Conservation (phyloP, 2,329 filamentous ascomycete genomes). For the Xylaria arbuscula region DNA sequence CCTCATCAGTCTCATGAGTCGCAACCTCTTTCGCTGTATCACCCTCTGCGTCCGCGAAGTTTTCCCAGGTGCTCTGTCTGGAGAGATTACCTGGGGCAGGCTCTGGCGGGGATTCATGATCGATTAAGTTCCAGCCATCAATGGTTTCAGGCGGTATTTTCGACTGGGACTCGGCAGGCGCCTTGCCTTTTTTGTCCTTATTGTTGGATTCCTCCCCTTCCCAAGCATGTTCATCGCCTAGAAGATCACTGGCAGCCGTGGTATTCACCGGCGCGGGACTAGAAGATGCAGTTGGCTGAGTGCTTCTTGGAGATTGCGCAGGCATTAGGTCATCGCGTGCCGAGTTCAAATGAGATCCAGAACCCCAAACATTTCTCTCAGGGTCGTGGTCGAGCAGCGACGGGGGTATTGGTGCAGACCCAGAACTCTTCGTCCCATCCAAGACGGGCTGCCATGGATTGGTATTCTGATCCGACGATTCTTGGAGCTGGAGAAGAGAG, state of each 20-base stretch:
- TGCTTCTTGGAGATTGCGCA: conserved; percentile 54
- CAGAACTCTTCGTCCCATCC: conserved; percentile 43
- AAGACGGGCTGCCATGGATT: conserved; percentile 60
- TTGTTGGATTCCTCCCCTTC: conserved; percentile 57
- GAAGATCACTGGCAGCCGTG: conserved; percentile 49
- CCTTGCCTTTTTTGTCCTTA: conserved; percentile 59
- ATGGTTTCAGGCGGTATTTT: conserved; percentile 41
- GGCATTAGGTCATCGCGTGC: conserved; percentile 52
- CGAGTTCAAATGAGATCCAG: conserved; percentile 47
- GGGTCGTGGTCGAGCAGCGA: conserved; percentile 48
- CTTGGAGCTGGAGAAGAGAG: conserved; percentile 56
- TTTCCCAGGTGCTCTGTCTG: conserved; percentile 54
- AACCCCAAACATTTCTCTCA: conserved; percentile 53
- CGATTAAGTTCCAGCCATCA: conserved; percentile 66
- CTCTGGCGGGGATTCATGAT: conserved; percentile 52
- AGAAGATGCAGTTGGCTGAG: conserved; percentile 45
- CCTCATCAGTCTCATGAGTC: conserved; percentile 36
- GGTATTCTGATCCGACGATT: conserved; percentile 51
- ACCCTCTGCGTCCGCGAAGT: conserved; percentile 50
- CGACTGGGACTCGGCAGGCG: conserved; percentile 43
- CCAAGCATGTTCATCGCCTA: conserved; percentile 62
- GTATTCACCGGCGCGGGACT: conserved; percentile 41
- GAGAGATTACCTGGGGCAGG: conserved; percentile 50
- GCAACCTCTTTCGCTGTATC: conserved; percentile 42
- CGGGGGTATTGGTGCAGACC: conserved; percentile 45